Conservation (phyloP, 345 rosid genomes). For the Arabidopsis suecica region DNA sequence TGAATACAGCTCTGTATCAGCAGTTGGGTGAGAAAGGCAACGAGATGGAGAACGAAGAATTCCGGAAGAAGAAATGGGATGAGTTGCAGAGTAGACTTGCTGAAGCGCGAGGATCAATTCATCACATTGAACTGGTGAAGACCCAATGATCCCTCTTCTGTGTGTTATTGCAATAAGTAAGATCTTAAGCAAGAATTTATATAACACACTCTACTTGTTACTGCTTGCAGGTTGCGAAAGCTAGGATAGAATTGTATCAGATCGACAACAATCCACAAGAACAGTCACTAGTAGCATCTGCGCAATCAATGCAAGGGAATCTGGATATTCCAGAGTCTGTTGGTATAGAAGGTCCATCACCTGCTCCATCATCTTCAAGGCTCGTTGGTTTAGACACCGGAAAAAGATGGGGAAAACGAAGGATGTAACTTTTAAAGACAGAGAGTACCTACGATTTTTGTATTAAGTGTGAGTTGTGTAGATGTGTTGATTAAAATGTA, state of each 20-base stretch:
- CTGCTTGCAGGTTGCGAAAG: conserved; percentile 66
- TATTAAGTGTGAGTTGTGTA: conserved; percentile 12
- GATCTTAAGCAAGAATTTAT: background rate
- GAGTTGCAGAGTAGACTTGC: conserved; percentile 85
- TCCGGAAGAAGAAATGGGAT: conserved; percentile 65
- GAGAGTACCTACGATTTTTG: background rate
- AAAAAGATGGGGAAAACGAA: conserved; percentile 64
- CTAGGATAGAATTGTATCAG: conserved; percentile 58
- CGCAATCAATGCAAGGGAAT: conserved; percentile 56
- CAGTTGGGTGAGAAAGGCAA: conserved; percentile 83
- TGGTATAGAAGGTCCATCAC: conserved; percentile 66
- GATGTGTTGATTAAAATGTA: conserved; percentile 11
- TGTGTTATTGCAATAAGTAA: conserved; percentile 13
- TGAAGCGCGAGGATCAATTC: conserved; percentile 87
- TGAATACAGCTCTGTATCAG: conserved; percentile 63
- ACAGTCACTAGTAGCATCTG: conserved; percentile 49
- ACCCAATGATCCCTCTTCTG: conserved; percentile 10
- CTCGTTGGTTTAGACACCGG: conserved; percentile 58
- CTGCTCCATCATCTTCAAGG: conserved; percentile 60
- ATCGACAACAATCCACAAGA: conserved; percentile 59
- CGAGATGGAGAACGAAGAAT: conserved; percentile 93
- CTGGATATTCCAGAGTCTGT: conserved; percentile 92
- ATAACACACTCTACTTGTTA: conserved; percentile 16
- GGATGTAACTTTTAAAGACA: conserved; percentile 38
- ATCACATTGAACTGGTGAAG: conserved; percentile 83